These are phyloP conservation scores for Solanum arcanum DNA, from an alignment of 257 asterid species.

Conservation along the genomic window DNA sequence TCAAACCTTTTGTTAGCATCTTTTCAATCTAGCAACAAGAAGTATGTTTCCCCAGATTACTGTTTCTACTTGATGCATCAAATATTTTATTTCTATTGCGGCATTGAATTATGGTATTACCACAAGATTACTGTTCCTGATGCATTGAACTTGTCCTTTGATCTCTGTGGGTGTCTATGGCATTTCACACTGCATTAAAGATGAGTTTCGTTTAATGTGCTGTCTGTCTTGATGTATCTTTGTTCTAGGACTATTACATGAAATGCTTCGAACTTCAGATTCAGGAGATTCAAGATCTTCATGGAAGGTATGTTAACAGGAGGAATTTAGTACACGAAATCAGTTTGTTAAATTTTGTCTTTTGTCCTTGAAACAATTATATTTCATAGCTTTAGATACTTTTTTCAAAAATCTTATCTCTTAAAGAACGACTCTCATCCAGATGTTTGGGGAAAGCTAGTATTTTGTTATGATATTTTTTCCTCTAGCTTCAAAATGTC, in stretches of 20 bases:
- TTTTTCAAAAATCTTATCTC: neutral
- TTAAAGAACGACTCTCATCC: neutral
- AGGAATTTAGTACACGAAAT: neutral
- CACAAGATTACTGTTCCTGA: neutral
- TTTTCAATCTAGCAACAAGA: neutral
- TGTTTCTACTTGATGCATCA: neutral
- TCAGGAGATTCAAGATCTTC: conserved; percentile 62
- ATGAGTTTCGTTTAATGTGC: neutral
- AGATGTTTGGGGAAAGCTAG: neutral
- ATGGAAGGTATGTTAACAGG: conserved; percentile 65
- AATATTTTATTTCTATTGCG: neutral
- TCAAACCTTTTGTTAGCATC: neutral
- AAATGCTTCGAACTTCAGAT: conserved; percentile 76
- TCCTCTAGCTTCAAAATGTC: neutral
- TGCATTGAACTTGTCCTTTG: neutral
- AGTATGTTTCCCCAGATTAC: neutral
- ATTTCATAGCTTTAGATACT: neutral
- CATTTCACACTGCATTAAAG: neutral
- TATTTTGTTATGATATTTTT: neutral
- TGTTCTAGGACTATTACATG: conserved; percentile 59
- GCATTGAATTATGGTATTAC: neutral
- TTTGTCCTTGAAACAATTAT: neutral
- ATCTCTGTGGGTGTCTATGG: neutral
- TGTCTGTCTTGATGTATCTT: conserved; percentile 7
- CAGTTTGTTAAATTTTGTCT: neutral